Percentiles rank a stretch among this genome's conserved stretches.
These are phyloP conservation scores for Brassica balearica DNA, from an alignment of 441 rosid species.

Conservation along the genomic window DNA sequence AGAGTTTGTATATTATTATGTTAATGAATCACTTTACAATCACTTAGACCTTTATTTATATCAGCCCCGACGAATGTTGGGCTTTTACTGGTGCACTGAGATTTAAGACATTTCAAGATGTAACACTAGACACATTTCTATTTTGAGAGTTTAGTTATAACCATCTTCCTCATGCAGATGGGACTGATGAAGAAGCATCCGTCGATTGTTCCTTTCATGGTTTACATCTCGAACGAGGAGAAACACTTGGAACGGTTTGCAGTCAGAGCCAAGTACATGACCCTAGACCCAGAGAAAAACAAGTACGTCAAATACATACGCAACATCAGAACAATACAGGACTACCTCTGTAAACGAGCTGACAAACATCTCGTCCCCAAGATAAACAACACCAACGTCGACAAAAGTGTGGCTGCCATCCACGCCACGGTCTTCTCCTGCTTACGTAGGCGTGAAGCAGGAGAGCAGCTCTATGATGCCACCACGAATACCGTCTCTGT, in stretches of 20 bases:
- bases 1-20: no score
- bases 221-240: constrained; percentile 88
- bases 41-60: no score
- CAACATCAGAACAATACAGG: constrained; percentile 95
- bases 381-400: constrained; percentile 95
- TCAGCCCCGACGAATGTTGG: no score
- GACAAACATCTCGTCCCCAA: constrained; percentile 97
- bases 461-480: constrained; percentile 82
- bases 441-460: constrained; percentile 83
- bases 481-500: constrained; percentile 73
- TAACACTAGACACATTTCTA: no score
- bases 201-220: constrained; percentile 95
- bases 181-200: constrained; percentile 99
- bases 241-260: constrained; percentile 97
- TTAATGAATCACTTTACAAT: no score
- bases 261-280: constrained; percentile 97
- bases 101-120: no score
- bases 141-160: no score
- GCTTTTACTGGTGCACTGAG: no score
- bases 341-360: constrained; percentile 88
- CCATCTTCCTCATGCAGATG: constrained; percentile 59
- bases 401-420: constrained; percentile 93
- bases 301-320: constrained; percentile 93
- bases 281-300: constrained; percentile 89
- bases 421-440: constrained; percentile 96